Percentiles rank a stretch among this genome's conserved stretches.
Conservation (phyloP, 2,329 filamentous ascomycete genomes). For the Hymenoscyphus occultus region DNA sequence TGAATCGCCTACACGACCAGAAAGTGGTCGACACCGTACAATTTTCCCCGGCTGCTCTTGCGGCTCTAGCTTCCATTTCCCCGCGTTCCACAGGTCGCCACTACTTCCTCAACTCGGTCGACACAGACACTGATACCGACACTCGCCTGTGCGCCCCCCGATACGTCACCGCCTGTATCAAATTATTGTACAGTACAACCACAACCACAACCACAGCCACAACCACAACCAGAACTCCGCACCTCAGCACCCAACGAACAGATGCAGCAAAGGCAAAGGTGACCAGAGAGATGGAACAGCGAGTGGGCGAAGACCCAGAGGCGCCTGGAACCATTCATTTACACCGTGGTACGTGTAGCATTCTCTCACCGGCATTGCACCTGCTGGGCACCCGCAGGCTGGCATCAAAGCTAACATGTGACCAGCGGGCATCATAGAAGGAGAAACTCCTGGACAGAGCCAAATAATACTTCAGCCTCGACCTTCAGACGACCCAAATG, state of each 20-base stretch:
- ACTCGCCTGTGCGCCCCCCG: too few relatives aligned
- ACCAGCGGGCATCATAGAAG: not conserved
- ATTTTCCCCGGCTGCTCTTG: too few relatives aligned
- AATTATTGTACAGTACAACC: not conserved
- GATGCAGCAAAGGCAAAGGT: slow-evolving; percentile 2
- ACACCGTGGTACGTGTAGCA: slow-evolving; percentile 5
- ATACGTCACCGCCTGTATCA: not conserved
- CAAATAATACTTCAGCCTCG: slow-evolving; percentile 17
- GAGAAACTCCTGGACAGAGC: not conserved
- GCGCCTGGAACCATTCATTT: slow-evolving; percentile 4
- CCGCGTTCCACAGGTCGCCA: too few relatives aligned
- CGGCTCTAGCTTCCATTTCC: too few relatives aligned
- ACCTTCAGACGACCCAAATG: slow-evolving; percentile 22
- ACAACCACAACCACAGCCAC: not conserved
- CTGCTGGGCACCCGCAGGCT: not conserved
- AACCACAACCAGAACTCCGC: not conserved
- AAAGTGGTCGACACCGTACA: too few relatives aligned
- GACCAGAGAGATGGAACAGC: slow-evolving; percentile 3
- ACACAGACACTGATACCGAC: too few relatives aligned
- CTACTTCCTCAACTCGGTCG: too few relatives aligned
- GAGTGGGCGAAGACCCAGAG: not conserved
- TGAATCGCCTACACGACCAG: too few relatives aligned
- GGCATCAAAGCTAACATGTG: not conserved
- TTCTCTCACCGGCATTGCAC: not conserved
- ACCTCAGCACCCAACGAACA: not conserved